Conservation (phyloP, 768 basidiomycete species). For the Lentinula guzmanii region DNA sequence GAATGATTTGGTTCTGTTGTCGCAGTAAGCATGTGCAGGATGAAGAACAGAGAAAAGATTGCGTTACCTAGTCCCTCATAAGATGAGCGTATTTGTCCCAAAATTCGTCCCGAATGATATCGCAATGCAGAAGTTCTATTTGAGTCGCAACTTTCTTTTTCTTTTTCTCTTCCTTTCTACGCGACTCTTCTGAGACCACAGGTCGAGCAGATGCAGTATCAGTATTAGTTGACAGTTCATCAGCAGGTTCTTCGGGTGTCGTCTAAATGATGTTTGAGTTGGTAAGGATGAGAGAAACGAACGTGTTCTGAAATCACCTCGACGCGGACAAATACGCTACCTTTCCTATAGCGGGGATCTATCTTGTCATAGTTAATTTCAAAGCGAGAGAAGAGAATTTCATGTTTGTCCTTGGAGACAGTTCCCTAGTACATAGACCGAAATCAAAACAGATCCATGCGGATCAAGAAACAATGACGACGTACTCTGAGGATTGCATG, state of each 20-base stretch:
- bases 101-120: constrained; percentile 78
- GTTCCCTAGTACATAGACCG: constrained; percentile 57
- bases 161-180: constrained; percentile 9
- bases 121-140: constrained; percentile 68
- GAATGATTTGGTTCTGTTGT: neutral
- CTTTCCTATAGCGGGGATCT: constrained; percentile 71
- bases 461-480: neutral
- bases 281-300: constrained; percentile 1
- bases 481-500: constrained; percentile 72
- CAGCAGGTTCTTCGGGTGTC: neutral
- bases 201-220: neutral
- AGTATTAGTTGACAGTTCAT: neutral
- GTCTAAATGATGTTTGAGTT: constrained; percentile 9
- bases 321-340: constrained; percentile 74
- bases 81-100: constrained; percentile 62
- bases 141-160: constrained; percentile 31
- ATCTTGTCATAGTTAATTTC: constrained; percentile 84
- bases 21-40: neutral
- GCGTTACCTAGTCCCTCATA: constrained; percentile 27
- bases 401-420: constrained; percentile 83
- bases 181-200: constrained; percentile 10
- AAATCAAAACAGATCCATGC: neutral
- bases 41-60: too few species aligned
- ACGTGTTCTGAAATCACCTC: constrained; percentile 26
- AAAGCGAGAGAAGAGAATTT: constrained; percentile 80